Conservation (phyloP, 108 stramenopile genomes). For the Pseudonitzschia delicatissima region DNA sequence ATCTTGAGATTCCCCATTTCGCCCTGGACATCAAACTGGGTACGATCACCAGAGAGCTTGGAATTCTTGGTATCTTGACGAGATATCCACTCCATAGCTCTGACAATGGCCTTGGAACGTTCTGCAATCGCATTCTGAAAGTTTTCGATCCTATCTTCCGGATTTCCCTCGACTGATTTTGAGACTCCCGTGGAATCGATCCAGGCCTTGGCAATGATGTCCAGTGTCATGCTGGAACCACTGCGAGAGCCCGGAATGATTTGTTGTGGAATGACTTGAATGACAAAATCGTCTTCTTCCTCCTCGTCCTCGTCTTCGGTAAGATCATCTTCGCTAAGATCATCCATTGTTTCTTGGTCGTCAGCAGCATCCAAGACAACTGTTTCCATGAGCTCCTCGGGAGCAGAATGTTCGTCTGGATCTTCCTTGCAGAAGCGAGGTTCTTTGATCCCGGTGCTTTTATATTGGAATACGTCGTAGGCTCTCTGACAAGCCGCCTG, state of each 20-base stretch:
- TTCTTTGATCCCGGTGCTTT: conserved; percentile 13
- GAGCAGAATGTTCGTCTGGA: conserved; percentile 10
- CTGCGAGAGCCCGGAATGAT: not conserved
- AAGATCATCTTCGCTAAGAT: not conserved
- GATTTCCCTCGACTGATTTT: not conserved
- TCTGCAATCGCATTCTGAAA: not conserved
- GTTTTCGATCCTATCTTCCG: not conserved
- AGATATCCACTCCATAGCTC: conserved; percentile 19
- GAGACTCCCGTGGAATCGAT: conserved; percentile 13
- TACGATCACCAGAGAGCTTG: not conserved
- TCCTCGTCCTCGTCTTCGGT: conserved; percentile 19
- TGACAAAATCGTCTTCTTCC: conserved; percentile 29
- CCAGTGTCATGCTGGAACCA: conserved; percentile 18
- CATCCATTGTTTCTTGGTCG: conserved; percentile 9
- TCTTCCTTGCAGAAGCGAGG: conserved; percentile 43
- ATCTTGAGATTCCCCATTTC: conserved; percentile 9
- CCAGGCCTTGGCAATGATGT: conserved; percentile 33
- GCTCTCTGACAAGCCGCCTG: conserved; percentile 38
- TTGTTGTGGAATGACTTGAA: conserved; percentile 29
- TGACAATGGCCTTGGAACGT: conserved; percentile 16
- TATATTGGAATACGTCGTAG: conserved; percentile 32
- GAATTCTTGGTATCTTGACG: conserved; percentile 2
- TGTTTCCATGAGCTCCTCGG: not conserved
- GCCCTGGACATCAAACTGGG: conserved; percentile 16
- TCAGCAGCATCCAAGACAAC: not conserved